Conservation (phyloP, 179 eudicot genomes). For the Patellifolia procumbens region DNA sequence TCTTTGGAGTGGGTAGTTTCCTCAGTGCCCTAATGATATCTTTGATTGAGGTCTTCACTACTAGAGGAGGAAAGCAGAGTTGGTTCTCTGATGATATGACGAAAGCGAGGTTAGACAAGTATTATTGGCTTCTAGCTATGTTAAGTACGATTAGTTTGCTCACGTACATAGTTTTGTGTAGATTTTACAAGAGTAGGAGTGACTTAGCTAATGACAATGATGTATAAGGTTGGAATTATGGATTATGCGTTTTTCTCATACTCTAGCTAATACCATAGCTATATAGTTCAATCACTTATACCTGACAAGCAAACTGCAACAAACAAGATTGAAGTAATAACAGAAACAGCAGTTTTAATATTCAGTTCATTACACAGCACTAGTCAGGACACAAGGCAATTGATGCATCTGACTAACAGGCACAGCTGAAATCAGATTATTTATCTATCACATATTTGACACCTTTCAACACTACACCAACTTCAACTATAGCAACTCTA, state of each 20-base stretch:
- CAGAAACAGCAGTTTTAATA: background rate
- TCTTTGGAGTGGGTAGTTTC: constrained; percentile 92
- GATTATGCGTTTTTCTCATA: background rate
- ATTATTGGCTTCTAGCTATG: constrained; percentile 80
- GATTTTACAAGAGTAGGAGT: constrained; percentile 48
- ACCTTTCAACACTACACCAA: background rate
- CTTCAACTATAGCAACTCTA: background rate
- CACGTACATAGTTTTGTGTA: constrained; percentile 53
- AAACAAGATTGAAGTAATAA: constrained; percentile 5
- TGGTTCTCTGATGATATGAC: constrained; percentile 94
- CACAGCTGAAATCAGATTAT: background rate
- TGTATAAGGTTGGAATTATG: constrained; percentile 15
- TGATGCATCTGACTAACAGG: background rate
- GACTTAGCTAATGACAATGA: constrained; percentile 31
- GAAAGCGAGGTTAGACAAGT: constrained; percentile 77
- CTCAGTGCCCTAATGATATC: constrained; percentile 72
- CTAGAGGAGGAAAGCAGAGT: constrained; percentile 39
- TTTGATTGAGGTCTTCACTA: constrained; percentile 51
- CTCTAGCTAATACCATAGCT: background rate
- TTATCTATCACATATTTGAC: background rate
- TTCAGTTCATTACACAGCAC: background rate
- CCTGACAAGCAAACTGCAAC: background rate
- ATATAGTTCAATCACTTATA: too few species aligned
- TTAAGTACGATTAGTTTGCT: constrained; percentile 59
- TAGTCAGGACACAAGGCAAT: background rate